phyloP scores from a whole-genome alignment of 345 rosid species.

The Moricandia arvensis region DNA sequence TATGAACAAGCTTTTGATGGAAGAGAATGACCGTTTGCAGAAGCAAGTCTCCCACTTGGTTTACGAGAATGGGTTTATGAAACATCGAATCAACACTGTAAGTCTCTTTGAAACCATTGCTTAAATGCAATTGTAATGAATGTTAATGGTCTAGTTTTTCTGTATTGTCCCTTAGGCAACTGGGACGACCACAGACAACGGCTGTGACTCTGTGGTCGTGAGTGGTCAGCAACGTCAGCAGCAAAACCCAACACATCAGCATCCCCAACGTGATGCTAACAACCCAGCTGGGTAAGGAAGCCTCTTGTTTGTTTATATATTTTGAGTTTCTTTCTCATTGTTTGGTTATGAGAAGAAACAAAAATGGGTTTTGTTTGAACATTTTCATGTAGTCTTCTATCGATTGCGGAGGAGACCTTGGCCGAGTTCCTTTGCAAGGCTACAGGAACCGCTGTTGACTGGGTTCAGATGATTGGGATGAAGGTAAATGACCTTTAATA shows the following conservation, averaged over 20 bases:
- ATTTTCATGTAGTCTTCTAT: conserved; percentile 57
- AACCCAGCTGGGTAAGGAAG: conserved; percentile 89
- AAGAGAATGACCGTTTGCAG: conserved; percentile 96
- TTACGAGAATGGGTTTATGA: conserved; percentile 88
- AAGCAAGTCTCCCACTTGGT: conserved; percentile 97
- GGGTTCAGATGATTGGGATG: conserved; percentile 99
- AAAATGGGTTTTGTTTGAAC: neutral
- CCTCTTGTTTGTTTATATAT: neutral
- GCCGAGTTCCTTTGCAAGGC: conserved; percentile 64
- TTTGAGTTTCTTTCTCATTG: neutral
- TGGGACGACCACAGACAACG: conserved; percentile 95
- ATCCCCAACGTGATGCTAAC: conserved; percentile 88
- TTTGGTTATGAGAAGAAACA: neutral
- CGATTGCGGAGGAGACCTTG: conserved; percentile 96
- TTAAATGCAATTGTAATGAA: neutral
- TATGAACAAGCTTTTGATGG: conserved; percentile 97
- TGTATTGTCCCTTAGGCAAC: conserved; percentile 49
- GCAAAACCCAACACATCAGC: conserved; percentile 94
- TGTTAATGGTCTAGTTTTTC: neutral
- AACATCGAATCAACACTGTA: conserved; percentile 50
- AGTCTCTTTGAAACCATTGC: neutral
- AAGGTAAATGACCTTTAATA: too few species aligned
- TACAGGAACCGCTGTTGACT: conserved; percentile 99
- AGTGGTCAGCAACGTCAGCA: conserved; percentile 96
- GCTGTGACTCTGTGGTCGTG: conserved; percentile 99